A percentile compares a stretch with the other conserved stretches of the same genome.
phyloP scores from a whole-genome alignment of 768 basidiomycete genomes.

The Xerocomellus dryophilus region DNA sequence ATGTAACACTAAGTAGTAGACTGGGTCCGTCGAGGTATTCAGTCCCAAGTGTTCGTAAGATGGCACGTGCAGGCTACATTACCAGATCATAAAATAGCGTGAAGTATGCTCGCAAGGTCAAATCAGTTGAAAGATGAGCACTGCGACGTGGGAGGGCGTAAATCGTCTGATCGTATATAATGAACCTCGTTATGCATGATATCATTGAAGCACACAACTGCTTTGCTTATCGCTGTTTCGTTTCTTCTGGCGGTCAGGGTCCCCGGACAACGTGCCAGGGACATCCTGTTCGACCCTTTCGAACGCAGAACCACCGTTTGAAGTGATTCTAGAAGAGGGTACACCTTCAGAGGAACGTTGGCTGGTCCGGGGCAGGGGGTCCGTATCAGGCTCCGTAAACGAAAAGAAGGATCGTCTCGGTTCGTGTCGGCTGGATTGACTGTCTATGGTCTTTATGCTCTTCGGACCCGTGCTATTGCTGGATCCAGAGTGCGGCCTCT shows the following conservation, averaged over 20 bases:
- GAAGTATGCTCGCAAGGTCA: background rate
- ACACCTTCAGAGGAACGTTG: conserved; percentile 22
- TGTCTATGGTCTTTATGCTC: conserved; percentile 56
- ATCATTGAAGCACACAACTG: conserved; percentile 29
- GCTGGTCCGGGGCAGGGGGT: conserved; percentile 15
- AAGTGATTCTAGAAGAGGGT: conserved; percentile 13
- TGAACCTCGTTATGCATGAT: background rate
- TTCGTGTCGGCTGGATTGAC: conserved; percentile 40
- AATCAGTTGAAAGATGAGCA: background rate
- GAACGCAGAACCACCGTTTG: conserved; percentile 4
- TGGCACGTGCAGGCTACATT: conserved; percentile 16
- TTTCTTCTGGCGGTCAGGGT: conserved; percentile 27
- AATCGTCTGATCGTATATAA: background rate
- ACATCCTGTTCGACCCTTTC: conserved; percentile 11
- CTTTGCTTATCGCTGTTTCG: conserved; percentile 26
- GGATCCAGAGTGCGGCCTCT: conserved; percentile 55
- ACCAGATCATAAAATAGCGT: conserved; percentile 17
- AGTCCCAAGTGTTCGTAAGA: conserved; percentile 11
- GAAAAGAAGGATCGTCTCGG: conserved; percentile 36
- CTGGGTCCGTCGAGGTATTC: background rate
- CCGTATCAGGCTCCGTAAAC: conserved; percentile 29
- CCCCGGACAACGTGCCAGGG: conserved; percentile 5
- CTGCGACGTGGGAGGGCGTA: background rate
- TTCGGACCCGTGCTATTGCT: conserved; percentile 58
- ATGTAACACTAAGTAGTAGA: background rate